Conservation (phyloP, 176 grass and related monocot species). For the Rhynchospora breviuscula region DNA sequence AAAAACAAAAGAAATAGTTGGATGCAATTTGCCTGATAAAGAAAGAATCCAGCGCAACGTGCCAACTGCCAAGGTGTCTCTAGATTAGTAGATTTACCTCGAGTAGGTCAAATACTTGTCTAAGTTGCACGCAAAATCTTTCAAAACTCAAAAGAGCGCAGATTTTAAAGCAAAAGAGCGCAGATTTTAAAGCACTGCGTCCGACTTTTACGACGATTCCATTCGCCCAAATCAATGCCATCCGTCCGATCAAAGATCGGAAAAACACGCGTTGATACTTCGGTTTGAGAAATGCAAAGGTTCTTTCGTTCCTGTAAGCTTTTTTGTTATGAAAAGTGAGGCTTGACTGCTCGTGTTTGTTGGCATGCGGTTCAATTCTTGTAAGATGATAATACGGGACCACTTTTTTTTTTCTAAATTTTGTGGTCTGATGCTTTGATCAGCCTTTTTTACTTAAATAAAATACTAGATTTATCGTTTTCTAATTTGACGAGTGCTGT, state of each 20-base stretch:
- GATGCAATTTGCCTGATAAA: neutral
- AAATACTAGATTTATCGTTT: too few relatives aligned
- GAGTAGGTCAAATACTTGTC: neutral
- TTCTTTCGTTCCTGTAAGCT: too few relatives aligned
- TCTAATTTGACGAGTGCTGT: too few relatives aligned
- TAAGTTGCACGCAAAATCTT: neutral
- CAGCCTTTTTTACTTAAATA: too few relatives aligned
- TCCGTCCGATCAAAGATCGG: neutral
- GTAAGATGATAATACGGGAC: too few relatives aligned
- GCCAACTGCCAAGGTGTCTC: neutral
- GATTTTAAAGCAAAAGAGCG: conserved; percentile 12
- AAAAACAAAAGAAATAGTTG: neutral
- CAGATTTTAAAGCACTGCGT: neutral
- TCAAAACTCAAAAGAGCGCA: neutral
- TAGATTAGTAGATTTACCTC: neutral
- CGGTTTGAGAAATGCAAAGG: neutral
- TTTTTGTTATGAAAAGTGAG: too few relatives aligned
- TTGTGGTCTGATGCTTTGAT: too few relatives aligned
- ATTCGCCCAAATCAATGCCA: neutral
- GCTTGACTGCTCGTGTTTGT: too few relatives aligned
- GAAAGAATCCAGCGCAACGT: too few relatives aligned
- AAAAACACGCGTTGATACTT: too few relatives aligned
- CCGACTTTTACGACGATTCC: neutral
- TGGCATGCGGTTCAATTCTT: too few relatives aligned
- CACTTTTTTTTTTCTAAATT: too few relatives aligned